These are phyloP conservation scores for Saccharomycopsis fibuligera DNA, from an alignment of 805 yeast species.

Conservation along the genomic window DNA sequence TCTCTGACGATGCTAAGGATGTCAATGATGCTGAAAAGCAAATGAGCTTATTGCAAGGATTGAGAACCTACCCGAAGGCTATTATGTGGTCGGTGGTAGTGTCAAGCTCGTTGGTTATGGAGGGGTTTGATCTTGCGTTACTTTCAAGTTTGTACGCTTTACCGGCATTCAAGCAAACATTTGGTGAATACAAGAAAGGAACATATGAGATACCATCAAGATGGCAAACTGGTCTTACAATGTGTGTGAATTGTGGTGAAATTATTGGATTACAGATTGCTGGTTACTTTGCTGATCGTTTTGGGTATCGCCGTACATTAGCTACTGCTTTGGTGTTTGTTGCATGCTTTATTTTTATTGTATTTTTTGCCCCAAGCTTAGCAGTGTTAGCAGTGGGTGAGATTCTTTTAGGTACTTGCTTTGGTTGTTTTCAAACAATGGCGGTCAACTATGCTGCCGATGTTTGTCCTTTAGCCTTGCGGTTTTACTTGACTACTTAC, in stretches of 20 bases:
- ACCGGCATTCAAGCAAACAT: slow-evolving; percentile 38
- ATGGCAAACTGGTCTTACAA: slow-evolving; percentile 36
- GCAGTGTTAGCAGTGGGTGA: slow-evolving; percentile 38
- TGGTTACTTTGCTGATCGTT: slow-evolving; percentile 38
- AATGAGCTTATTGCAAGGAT: slow-evolving; percentile 36
- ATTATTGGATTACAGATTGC: slow-evolving; percentile 41
- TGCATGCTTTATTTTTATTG: slow-evolving; percentile 38
- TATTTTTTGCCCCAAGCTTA: slow-evolving; percentile 39
- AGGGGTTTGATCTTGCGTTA: slow-evolving; percentile 41
- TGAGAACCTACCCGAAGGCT: slow-evolving; percentile 32
- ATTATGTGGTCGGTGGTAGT: slow-evolving; percentile 39
- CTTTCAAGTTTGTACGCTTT: slow-evolving; percentile 39
- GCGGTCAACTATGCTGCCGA: slow-evolving; percentile 53
- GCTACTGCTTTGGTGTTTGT: slow-evolving; percentile 28
- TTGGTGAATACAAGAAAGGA: slow-evolving; percentile 32
- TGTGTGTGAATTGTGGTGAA: slow-evolving; percentile 33
- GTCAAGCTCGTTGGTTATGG: slow-evolving; percentile 41
- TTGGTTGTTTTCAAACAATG: slow-evolving; percentile 52
- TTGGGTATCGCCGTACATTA: slow-evolving; percentile 41
- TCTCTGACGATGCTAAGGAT: slow-evolving; percentile 17
- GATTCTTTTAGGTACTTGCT: slow-evolving; percentile 39
- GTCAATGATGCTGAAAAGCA: slow-evolving; percentile 25
- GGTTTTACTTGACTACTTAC: slow-evolving; percentile 43
- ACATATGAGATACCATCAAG: slow-evolving; percentile 32
- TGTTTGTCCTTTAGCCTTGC: slow-evolving; percentile 45